Evolutionary conservation across 2,329 filamentous ascomycete species (phyloP).

Genomic region (Calonectria honghensis): DNA sequence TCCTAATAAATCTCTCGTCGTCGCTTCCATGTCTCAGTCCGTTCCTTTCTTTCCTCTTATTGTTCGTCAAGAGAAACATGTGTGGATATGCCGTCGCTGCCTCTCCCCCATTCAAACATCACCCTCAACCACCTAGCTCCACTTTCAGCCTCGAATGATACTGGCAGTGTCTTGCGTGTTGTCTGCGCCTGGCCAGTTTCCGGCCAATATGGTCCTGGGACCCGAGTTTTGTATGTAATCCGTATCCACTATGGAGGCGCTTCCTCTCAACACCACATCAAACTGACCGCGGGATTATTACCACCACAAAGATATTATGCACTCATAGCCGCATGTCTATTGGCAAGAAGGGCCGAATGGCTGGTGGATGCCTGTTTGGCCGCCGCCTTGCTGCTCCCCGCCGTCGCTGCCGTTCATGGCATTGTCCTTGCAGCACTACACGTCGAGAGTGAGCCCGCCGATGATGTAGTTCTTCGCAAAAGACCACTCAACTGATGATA

Average conservation of each 20-base stretch:
- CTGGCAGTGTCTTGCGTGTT: conserved; percentile 60
- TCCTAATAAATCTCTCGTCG: neutral
- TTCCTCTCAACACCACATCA: neutral
- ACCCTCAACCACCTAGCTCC: neutral
- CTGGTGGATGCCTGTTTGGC: conserved; percentile 78
- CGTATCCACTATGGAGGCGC: neutral
- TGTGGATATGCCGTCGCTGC: conserved; percentile 26
- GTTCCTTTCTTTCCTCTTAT: neutral
- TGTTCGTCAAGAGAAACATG: neutral
- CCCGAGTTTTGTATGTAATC: conserved; percentile 68
- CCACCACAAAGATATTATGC: conserved; percentile 74
- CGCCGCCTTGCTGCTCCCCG: conserved; percentile 77
- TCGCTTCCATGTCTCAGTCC: neutral
- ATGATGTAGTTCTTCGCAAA: neutral
- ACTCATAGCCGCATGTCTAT: conserved; percentile 77
- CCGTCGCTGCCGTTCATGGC: conserved; percentile 78
- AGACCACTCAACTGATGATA: neutral
- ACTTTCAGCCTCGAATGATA: conserved; percentile 20
- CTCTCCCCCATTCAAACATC: conserved; percentile 19
- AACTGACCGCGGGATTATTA: neutral
- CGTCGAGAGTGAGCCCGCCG: conserved; percentile 69
- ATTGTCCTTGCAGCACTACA: conserved; percentile 77
- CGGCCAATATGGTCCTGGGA: conserved; percentile 74
- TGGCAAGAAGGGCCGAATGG: conserved; percentile 78
- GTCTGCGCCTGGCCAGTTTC: conserved; percentile 75